Evolutionary conservation across 192 early-diverging fungal genomes (phyloP).

Genomic region (Funneliformis mosseae): DNA sequence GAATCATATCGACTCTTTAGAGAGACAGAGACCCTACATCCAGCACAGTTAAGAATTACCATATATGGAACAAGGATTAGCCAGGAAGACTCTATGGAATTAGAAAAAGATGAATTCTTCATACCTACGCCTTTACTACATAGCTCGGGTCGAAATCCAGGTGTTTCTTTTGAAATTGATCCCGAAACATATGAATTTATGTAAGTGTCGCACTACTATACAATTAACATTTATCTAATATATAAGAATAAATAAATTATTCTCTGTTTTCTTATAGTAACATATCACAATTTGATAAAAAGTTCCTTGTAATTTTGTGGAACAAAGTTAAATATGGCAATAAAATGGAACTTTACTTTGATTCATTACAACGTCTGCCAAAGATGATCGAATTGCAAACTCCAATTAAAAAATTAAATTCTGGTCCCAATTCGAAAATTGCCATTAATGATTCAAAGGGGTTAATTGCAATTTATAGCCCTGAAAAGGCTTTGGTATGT

Average conservation of each 20-base stretch:
- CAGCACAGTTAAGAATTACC: neutral
- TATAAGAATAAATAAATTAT: neutral
- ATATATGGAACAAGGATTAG: constrained; percentile 13
- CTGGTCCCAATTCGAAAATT: neutral
- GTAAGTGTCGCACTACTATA: neutral
- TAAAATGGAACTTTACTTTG: constrained; percentile 23
- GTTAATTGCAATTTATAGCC: constrained; percentile 28
- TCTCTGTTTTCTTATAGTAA: constrained; percentile 7
- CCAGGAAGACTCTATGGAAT: constrained; percentile 1
- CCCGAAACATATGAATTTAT: constrained; percentile 15
- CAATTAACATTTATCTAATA: neutral
- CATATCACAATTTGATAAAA: constrained; percentile 19
- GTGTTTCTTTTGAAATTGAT: constrained; percentile 18
- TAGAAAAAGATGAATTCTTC: constrained; percentile 1
- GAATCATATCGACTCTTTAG: neutral
- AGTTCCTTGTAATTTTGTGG: constrained; percentile 24
- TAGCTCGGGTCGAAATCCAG: neutral
- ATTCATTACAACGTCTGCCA: neutral
- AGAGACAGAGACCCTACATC: neutral
- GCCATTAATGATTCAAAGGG: constrained; percentile 32
- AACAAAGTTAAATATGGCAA: neutral
- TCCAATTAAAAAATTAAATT: neutral
- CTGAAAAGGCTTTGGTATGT: constrained; percentile 19
- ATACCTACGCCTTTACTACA: constrained; percentile 6
- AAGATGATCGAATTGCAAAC: neutral